phyloP scores from a whole-genome alignment of 2,329 filamentous ascomycete genomes.

The Macrophomina tecta region DNA sequence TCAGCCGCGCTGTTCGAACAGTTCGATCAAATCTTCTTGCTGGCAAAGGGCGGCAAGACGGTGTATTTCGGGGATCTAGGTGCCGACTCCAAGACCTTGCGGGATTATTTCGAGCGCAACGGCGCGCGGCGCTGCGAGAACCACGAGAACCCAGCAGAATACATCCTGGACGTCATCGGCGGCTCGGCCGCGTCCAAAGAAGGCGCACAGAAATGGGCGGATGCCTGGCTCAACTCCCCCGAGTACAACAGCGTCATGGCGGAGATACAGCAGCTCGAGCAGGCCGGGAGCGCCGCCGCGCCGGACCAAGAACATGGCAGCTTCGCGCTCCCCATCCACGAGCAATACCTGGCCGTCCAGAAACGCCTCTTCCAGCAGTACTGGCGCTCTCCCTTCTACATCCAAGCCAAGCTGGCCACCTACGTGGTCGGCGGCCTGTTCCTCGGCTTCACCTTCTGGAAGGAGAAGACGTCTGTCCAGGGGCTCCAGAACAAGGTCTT shows the following conservation, averaged over 20 bases:
- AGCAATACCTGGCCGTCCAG: conserved; percentile 43
- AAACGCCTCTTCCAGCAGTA: conserved; percentile 53
- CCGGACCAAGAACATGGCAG: conserved; percentile 42
- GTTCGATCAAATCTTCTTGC: conserved; percentile 53
- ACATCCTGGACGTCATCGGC: conserved; percentile 63
- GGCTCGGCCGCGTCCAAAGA: conserved; percentile 34
- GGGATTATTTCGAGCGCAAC: conserved; percentile 65
- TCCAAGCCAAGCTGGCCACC: conserved; percentile 43
- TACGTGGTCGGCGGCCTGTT: conserved; percentile 37
- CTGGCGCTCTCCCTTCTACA: conserved; percentile 53
- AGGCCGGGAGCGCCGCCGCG: conserved; percentile 5
- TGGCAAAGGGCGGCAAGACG: conserved; percentile 47
- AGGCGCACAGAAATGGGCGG: background rate
- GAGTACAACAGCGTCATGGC: background rate
- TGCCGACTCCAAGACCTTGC: conserved; percentile 46
- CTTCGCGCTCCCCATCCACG: conserved; percentile 50
- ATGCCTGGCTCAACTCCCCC: background rate
- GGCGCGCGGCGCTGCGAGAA: conserved; percentile 65
- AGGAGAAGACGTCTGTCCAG: conserved; percentile 43
- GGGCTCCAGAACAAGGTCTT: conserved; percentile 55
- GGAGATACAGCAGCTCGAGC: background rate
- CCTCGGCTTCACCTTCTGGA: conserved; percentile 51
- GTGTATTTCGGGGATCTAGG: conserved; percentile 55
- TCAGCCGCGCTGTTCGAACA: conserved; percentile 52
- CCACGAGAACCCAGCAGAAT: conserved; percentile 76